Evolutionary conservation across 108 stramenopile genomes (phyloP).

Genomic region (Cyclostephanos tholiformis): DNA sequence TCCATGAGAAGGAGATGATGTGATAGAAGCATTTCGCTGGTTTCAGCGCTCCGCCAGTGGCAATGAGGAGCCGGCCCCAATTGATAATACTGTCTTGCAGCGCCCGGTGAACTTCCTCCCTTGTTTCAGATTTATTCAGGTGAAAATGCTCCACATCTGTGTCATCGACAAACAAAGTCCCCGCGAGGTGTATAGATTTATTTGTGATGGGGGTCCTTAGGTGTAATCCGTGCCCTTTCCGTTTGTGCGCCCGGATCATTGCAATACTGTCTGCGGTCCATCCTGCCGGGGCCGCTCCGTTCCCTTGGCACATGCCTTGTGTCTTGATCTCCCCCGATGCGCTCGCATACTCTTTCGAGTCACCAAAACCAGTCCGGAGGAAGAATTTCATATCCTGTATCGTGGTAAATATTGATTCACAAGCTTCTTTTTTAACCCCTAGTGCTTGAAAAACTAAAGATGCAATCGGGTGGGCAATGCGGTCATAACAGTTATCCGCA

Average conservation of each 20-base stretch:
- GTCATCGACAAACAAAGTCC: conserved; percentile 5
- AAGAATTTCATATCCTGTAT: conserved; percentile 5
- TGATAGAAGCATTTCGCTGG: conserved; percentile 1
- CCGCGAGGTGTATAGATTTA: not conserved
- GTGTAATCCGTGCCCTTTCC: not conserved
- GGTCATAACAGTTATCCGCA: conserved; percentile 1
- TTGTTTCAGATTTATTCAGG: not conserved
- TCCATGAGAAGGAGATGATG: conserved; percentile 3
- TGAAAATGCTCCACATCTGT: not conserved
- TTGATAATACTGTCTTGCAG: not conserved
- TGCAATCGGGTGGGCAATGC: conserved; percentile 5
- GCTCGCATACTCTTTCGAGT: not conserved
- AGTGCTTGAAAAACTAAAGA: not conserved
- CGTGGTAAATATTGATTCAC: not conserved
- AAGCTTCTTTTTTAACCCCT: not conserved
- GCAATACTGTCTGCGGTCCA: not conserved
- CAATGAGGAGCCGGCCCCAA: not conserved
- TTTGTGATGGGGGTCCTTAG: not conserved
- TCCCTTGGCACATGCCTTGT: conserved; percentile 1
- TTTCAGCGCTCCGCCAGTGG: conserved; percentile 1
- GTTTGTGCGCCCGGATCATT: not conserved
- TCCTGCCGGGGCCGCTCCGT: not conserved
- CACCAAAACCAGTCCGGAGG: too few relatives aligned
- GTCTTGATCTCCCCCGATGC: not conserved
- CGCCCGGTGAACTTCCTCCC: not conserved